These are phyloP conservation scores for Xylaria sp. DNA, from an alignment of 2,329 filamentous ascomycete genomes.

Conservation along the genomic window DNA sequence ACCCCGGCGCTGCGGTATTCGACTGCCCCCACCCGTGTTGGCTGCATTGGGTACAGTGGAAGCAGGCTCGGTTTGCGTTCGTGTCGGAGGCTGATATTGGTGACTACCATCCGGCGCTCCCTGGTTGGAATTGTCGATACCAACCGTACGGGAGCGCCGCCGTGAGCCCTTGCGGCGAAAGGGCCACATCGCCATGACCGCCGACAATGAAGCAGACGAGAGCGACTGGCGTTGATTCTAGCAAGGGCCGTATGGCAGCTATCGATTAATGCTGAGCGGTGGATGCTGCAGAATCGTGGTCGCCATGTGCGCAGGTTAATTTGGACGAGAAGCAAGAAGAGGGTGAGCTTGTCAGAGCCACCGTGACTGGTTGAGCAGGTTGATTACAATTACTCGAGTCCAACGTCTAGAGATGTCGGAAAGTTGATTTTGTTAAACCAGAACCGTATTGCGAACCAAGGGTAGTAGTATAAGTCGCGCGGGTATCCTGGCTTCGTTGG, in stretches of 20 bases:
- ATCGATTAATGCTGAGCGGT: conserved; percentile 45
- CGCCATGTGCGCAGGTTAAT: conserved; percentile 50
- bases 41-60: conserved; percentile 44
- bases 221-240: conserved; percentile 37
- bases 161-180: conserved; percentile 80
- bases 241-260: conserved; percentile 41
- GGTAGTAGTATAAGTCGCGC: conserved; percentile 35
- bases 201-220: conserved; percentile 23
- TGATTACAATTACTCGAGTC: conserved; percentile 23
- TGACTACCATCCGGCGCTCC: conserved; percentile 39
- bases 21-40: conserved; percentile 39
- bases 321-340: conserved; percentile 11
- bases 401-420: neutral
- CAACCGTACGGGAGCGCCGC: conserved; percentile 60
- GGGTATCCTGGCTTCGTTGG: conserved; percentile 36
- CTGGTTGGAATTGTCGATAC: conserved; percentile 38
- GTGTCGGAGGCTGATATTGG: conserved; percentile 38
- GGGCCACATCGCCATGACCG: conserved; percentile 81
- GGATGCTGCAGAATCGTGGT: conserved; percentile 46
- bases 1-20: conserved; percentile 57
- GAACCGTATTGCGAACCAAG: conserved; percentile 6
- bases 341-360: conserved; percentile 32
- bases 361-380: conserved; percentile 25
- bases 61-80: conserved; percentile 46
- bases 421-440: conserved; percentile 7